Percentiles rank a stretch among this genome's conserved stretches.
phyloP scores from a whole-genome alignment of 2,329 filamentous ascomycete genomes.

The Ascochyta koolunga region DNA sequence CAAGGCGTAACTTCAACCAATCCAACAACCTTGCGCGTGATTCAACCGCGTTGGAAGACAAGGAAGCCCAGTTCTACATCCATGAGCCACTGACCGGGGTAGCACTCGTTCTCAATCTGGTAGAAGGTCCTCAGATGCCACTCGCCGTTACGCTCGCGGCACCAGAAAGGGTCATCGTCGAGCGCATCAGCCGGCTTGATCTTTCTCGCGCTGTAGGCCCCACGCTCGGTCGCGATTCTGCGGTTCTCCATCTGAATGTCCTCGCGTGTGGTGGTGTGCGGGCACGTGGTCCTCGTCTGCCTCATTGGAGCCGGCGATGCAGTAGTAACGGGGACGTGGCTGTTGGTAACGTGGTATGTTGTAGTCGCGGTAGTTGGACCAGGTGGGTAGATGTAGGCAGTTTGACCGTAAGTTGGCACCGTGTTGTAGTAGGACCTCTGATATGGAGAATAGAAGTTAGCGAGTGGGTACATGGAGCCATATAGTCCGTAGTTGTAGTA shows the following conservation, averaged over 20 bases:
- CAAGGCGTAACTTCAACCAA: neutral
- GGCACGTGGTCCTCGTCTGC: constrained; percentile 20
- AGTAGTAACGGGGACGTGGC: constrained; percentile 17
- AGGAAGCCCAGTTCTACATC: constrained; percentile 41
- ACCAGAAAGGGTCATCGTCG: constrained; percentile 47
- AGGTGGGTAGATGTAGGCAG: constrained; percentile 34
- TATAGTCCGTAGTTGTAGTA: constrained; percentile 34
- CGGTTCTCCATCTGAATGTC: constrained; percentile 41
- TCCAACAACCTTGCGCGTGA: neutral
- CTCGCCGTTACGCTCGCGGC: constrained; percentile 45
- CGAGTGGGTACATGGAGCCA: constrained; percentile 40
- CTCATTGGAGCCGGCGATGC: constrained; percentile 10
- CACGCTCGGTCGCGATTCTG: constrained; percentile 39
- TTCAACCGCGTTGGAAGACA: constrained; percentile 40
- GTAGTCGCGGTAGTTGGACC: constrained; percentile 30
- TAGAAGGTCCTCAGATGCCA: constrained; percentile 46
- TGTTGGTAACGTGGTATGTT: constrained; percentile 33
- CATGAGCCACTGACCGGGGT: constrained; percentile 47
- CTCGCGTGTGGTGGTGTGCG: constrained; percentile 24
- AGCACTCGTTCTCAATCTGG: constrained; percentile 47
- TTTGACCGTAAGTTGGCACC: constrained; percentile 28
- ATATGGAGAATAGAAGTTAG: constrained; percentile 44
- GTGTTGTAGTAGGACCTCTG: constrained; percentile 42
- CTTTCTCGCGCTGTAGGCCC: constrained; percentile 36
- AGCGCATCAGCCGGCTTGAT: constrained; percentile 44